Conservation (phyloP, 352 stramenopile genomes). For the Pythium monospermum region DNA sequence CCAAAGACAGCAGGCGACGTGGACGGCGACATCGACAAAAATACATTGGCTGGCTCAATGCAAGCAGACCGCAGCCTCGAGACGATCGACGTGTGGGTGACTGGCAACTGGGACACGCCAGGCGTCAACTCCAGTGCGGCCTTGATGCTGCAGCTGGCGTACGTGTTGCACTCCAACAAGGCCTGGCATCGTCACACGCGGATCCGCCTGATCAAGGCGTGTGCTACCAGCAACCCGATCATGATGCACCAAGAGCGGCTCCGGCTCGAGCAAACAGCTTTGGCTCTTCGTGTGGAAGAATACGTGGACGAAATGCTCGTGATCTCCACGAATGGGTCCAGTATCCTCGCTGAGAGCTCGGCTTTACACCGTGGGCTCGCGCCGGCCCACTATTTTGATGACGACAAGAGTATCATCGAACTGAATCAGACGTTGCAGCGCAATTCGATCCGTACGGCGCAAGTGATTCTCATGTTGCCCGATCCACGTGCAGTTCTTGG, state of each 20-base stretch:
- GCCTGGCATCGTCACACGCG: conserved; percentile 21
- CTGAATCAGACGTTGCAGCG: conserved; percentile 49
- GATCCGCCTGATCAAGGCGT: conserved; percentile 26
- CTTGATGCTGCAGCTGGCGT: conserved; percentile 38
- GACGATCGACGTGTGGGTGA: conserved; percentile 63
- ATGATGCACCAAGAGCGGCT: conserved; percentile 27
- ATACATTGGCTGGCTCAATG: no score
- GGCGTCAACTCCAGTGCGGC: conserved; percentile 28
- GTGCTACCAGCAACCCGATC: conserved; percentile 18
- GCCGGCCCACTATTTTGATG: conserved; percentile 17
- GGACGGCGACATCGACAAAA: no score
- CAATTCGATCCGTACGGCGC: conserved; percentile 32
- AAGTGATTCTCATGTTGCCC: conserved; percentile 41
- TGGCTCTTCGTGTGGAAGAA: conserved; percentile 28
- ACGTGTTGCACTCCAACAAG: conserved; percentile 28
- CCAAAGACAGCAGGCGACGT: no score
- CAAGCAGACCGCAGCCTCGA: conserved; percentile 15
- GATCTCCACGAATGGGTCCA: conserved; percentile 33
- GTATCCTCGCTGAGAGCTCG: conserved; percentile 25
- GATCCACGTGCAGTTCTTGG: no score
- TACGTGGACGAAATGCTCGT: conserved; percentile 42
- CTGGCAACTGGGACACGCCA: conserved; percentile 23
- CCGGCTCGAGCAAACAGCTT: conserved; percentile 19
- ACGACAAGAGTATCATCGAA: conserved; percentile 24
- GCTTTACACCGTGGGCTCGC: conserved; percentile 1